phyloP scores from a whole-genome alignment of 1,284 basidiomycete genomes.

The Cryptococcus depauperatus region DNA sequence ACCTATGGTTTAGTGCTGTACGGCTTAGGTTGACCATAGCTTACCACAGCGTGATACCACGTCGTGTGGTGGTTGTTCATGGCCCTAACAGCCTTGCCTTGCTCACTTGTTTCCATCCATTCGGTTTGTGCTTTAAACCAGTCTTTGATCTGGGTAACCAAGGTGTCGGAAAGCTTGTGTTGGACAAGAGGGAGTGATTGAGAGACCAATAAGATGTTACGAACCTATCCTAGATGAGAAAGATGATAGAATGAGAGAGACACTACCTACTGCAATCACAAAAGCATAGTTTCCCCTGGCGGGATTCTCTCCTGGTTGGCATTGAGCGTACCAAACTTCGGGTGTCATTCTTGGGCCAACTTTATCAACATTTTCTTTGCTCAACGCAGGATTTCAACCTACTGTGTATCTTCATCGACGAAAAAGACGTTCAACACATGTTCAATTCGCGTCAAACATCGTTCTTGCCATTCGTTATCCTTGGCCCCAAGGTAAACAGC shows the following conservation, averaged over 20 bases:
- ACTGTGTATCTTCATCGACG: constrained; percentile 23
- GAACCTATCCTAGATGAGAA: no score
- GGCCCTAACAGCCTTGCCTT: constrained; percentile 16
- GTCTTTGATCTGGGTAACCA: constrained; percentile 6
- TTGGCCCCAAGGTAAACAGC: constrained; percentile 6
- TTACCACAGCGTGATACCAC: constrained; percentile 32
- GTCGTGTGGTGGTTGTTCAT: constrained; percentile 13
- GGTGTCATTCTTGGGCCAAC: constrained; percentile 29
- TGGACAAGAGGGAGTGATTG: constrained; percentile 11
- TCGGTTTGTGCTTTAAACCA: constrained; percentile 24
- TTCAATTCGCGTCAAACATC: constrained; percentile 9
- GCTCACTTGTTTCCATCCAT: constrained; percentile 24
- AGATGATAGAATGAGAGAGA: constrained; percentile 23
- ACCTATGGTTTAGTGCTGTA: no score
- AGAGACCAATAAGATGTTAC: constrained; percentile 8
- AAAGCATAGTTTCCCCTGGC: constrained; percentile 23
- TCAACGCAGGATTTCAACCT: no score
- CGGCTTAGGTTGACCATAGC: constrained; percentile 5
- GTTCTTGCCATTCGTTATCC: background rate
- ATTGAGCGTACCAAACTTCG: constrained; percentile 27
- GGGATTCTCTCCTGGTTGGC: constrained; percentile 17
- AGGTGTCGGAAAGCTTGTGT: no score
- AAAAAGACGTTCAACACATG: constrained; percentile 26
- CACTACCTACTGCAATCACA: constrained; percentile 29
- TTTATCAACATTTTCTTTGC: background rate